Evolutionary conservation across 257 asterid species (phyloP).

Genomic region (Solanum chmielewskii): DNA sequence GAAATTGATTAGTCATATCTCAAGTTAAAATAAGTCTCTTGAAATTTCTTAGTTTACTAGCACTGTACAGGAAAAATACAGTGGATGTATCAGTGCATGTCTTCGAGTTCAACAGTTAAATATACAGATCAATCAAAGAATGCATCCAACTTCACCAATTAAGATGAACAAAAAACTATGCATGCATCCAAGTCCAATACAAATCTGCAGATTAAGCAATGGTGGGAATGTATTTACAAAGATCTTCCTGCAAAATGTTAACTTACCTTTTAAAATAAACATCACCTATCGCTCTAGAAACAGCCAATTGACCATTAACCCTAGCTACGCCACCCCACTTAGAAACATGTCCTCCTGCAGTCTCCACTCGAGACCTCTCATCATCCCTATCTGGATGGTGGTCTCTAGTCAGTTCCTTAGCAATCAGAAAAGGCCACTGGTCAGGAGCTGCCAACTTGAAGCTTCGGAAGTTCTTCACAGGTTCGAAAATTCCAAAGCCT

Average conservation of each 20-base stretch:
- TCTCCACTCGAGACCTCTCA: conserved; percentile 74
- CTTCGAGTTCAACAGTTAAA: neutral
- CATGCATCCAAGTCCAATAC: neutral
- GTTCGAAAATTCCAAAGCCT: conserved; percentile 30
- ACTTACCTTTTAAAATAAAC: conserved; percentile 58
- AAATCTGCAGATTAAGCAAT: neutral
- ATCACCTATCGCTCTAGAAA: conserved; percentile 93
- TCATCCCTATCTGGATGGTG: conserved; percentile 97
- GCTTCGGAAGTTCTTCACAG: conserved; percentile 41
- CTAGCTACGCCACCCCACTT: conserved; percentile 92
- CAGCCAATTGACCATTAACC: conserved; percentile 91
- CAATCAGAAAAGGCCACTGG: conserved; percentile 54
- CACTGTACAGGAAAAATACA: neutral
- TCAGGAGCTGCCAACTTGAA: conserved; percentile 58
- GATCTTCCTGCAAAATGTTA: neutral
- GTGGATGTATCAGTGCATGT: neutral
- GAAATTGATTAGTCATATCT: conserved; percentile 4
- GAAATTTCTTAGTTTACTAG: neutral
- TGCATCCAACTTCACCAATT: neutral
- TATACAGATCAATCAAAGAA: neutral
- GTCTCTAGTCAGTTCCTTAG: conserved; percentile 86
- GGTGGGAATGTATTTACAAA: neutral
- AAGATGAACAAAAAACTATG: neutral
- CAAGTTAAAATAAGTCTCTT: neutral
- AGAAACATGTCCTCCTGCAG: conserved; percentile 87